These are phyloP conservation scores for Ceratocystis destructans DNA, from an alignment of 2,329 filamentous ascomycete species.

Conservation along the genomic window DNA sequence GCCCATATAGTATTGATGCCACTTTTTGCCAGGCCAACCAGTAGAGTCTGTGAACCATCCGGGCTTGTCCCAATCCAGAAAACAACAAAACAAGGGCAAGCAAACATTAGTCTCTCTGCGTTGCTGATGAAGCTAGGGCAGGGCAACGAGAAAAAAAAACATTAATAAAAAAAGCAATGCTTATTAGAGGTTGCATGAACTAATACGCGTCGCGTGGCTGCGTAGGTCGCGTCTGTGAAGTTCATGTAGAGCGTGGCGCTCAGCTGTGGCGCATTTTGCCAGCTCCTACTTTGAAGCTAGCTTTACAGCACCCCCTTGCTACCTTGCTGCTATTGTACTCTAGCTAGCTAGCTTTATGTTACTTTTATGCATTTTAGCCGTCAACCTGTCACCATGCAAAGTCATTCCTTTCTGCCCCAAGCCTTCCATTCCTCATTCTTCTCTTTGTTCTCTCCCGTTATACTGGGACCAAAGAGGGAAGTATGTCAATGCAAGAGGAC, in stretches of 20 bases:
- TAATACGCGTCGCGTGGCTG: not conserved
- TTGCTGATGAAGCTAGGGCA: not conserved
- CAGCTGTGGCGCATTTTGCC: not conserved
- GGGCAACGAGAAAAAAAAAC: not conserved
- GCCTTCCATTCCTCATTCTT: not conserved
- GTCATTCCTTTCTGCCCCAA: not conserved
- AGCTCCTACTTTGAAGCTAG: too few relatives aligned
- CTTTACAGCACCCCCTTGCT: not conserved
- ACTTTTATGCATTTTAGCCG: not conserved
- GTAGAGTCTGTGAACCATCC: not conserved
- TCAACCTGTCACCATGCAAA: slow-evolving; percentile 4
- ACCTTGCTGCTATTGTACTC: not conserved
- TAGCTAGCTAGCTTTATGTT: too few relatives aligned
- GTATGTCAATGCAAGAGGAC: not conserved
- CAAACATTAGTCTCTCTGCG: too few relatives aligned
- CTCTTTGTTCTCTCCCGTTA: not conserved
- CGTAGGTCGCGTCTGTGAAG: too few relatives aligned
- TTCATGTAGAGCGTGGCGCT: not conserved
- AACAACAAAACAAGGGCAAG: not conserved
- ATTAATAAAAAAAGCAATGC: not conserved
- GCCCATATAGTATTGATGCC: not conserved
- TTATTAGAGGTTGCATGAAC: not conserved
- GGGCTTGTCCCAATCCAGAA: not conserved
- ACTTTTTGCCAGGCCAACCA: slow-evolving; percentile 9
- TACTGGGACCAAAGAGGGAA: not conserved